Percentiles rank a stretch among this genome's conserved stretches.
phyloP scores from a whole-genome alignment of 164 flowering plant genomes.

The Nelumbo lutea region DNA sequence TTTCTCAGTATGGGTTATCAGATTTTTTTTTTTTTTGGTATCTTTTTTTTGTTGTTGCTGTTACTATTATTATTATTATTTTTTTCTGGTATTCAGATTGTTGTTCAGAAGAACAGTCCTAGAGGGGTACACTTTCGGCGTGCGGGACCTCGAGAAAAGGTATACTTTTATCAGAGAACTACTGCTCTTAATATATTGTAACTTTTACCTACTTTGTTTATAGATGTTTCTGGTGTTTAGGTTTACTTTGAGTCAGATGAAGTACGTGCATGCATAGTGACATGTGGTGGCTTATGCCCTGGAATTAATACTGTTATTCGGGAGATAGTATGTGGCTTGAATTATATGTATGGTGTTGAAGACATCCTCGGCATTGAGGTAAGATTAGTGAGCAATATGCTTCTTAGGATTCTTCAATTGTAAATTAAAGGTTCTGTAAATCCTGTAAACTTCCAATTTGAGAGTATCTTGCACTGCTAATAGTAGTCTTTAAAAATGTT shows the following conservation, averaged over 20 bases:
- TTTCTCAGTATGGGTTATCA: no score
- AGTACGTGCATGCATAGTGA: constrained; percentile 66
- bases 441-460: neutral
- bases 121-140: constrained; percentile 82
- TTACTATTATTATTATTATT: neutral
- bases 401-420: neutral
- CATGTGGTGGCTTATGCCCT: constrained; percentile 80
- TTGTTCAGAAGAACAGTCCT: constrained; percentile 63
- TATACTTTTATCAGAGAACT: constrained; percentile 7
- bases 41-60: neutral
- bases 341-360: constrained; percentile 60
- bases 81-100: constrained; percentile 33
- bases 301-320: constrained; percentile 80
- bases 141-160: constrained; percentile 84
- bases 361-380: constrained; percentile 59
- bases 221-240: constrained; percentile 21
- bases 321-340: constrained; percentile 60
- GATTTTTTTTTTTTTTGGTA: no score
- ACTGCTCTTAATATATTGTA: neutral
- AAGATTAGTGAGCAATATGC: constrained; percentile 12
- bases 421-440: no score
- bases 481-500: neutral
- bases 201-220: neutral
- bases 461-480: neutral
- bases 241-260: constrained; percentile 60